A percentile compares a stretch with the other conserved stretches of the same genome.
Conservation (phyloP, 1,284 basidiomycete genomes). For the Sanghuangporus weigelae region DNA sequence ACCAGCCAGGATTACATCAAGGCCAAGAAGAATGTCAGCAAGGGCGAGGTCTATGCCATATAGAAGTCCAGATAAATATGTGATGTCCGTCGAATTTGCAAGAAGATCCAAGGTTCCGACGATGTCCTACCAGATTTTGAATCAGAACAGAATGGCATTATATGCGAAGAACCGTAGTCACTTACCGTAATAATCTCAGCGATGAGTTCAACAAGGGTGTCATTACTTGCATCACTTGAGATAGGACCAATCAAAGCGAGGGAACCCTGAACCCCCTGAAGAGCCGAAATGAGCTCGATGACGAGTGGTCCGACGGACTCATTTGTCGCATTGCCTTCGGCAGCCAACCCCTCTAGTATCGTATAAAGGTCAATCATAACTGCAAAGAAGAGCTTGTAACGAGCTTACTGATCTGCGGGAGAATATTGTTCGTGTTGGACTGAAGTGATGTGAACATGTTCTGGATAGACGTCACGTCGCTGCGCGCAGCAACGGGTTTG, state of each 20-base stretch:
- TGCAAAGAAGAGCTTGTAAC: background rate
- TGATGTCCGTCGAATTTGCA: background rate
- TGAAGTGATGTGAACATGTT: conserved; percentile 12
- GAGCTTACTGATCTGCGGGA: conserved; percentile 14
- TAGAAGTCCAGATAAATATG: conserved; percentile 12
- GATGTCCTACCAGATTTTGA: conserved; percentile 6
- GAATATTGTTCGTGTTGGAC: background rate
- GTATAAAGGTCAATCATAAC: background rate
- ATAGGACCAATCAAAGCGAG: background rate
- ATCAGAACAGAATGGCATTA: background rate
- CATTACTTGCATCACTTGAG: conserved; percentile 1
- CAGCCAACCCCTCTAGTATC: background rate
- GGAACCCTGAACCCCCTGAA: conserved; percentile 13
- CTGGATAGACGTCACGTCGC: conserved; percentile 6
- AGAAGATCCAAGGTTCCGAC: conserved; percentile 1
- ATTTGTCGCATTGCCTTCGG: background rate
- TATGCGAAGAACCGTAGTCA: background rate
- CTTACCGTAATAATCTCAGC: conserved; percentile 7
- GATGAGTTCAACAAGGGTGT: conserved; percentile 14
- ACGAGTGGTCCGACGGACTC: conserved; percentile 13
- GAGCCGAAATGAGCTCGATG: conserved; percentile 10
- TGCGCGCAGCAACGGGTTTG: conserved; percentile 3
- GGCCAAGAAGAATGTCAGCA: conserved; percentile 17
- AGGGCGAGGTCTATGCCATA: conserved; percentile 17
- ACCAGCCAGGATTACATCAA: conserved; percentile 15